These are phyloP conservation scores for Kwoniella newhampshirensis DNA, from an alignment of 768 basidiomycete genomes.

Conservation along the genomic window DNA sequence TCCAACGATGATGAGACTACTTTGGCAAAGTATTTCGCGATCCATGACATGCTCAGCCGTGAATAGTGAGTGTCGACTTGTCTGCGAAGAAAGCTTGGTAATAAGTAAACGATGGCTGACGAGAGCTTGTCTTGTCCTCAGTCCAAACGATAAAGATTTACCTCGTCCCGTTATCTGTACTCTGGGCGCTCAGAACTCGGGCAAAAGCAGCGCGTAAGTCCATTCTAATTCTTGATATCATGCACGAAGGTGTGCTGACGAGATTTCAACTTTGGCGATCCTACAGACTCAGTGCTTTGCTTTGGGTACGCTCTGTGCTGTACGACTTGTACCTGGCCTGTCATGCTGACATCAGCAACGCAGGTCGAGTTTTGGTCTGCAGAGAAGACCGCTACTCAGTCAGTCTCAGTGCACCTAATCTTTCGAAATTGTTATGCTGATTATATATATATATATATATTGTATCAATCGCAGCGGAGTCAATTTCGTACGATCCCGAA, in stretches of 20 bases:
- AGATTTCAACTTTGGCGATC: no score
- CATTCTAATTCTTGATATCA: not conserved
- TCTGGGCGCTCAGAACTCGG: constrained; percentile 28
- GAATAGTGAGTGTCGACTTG: constrained; percentile 9
- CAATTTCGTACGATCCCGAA: no score
- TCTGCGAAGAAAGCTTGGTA: not conserved
- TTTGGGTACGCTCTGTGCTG: constrained; percentile 8
- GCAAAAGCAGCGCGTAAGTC: constrained; percentile 35
- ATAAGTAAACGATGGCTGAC: not conserved
- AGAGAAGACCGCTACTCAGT: constrained; percentile 14
- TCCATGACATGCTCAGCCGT: constrained; percentile 17
- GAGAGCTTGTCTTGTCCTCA: not conserved
- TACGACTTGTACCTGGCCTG: not conserved
- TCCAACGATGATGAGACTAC: not conserved
- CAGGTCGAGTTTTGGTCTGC: constrained; percentile 17
- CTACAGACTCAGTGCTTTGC: not conserved
- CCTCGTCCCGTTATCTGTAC: constrained; percentile 13
- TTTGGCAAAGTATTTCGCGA: not conserved
- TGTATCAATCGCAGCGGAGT: not conserved
- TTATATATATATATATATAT: not conserved
- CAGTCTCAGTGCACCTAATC: constrained; percentile 1
- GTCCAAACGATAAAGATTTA: constrained; percentile 7
- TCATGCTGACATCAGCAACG: constrained; percentile 1
- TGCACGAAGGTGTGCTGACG: constrained; percentile 1
- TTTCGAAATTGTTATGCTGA: no score